Evolutionary conservation across 2,329 filamentous ascomycete genomes (phyloP), one percentile per base, ranked within the genome.

Genomic region (Chrysoporthe cubensis): DNA sequence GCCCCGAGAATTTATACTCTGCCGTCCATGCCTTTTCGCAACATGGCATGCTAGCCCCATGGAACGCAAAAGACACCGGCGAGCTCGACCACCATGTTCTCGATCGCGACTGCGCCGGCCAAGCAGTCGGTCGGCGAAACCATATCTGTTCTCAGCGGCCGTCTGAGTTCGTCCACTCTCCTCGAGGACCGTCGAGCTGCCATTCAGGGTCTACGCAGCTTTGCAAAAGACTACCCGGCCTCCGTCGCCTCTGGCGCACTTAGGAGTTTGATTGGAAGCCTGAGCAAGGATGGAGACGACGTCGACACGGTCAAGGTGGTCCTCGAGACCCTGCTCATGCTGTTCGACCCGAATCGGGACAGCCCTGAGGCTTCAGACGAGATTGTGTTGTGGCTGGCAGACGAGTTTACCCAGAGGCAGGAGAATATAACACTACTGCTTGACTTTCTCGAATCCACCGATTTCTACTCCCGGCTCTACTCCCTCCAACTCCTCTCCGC

Each of bases 381-480:
- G 80, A 96, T 99, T 74, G 91, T 91, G 21, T 83, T 98, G 40
- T 99, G 96, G 94, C 85, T 99, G 68, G 96, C 96, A 65, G 96
- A 99, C 80, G 95, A 98, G 79, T 99, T 99, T 78, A 97, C 96
- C 44, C 94, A 97, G 84, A 90, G 93, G 71, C 94, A 97, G 87
- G 95, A 98, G 80, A 98, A 99, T 78, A 95, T 97, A 70, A 95
- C 93, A 1, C 84, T 96, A 18, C 87, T 99, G 34, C 87, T 99
- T 69, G 91, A 96, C 76, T 91, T 99, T 66, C 86, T 99, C 72
- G 95, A 97, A 72, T 89, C 90, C 16, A 85, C 85, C 72, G 94
- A 97, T 74, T 97, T 97, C 75, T 97, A 96, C 79, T 92, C 93
- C 32, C 90, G 95, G 34, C 86, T 98, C 0, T 98, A 98, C 80